Conservation (phyloP, 2,329 filamentous ascomycete genomes). For the Pseudophaeomoniella oleicola region DNA sequence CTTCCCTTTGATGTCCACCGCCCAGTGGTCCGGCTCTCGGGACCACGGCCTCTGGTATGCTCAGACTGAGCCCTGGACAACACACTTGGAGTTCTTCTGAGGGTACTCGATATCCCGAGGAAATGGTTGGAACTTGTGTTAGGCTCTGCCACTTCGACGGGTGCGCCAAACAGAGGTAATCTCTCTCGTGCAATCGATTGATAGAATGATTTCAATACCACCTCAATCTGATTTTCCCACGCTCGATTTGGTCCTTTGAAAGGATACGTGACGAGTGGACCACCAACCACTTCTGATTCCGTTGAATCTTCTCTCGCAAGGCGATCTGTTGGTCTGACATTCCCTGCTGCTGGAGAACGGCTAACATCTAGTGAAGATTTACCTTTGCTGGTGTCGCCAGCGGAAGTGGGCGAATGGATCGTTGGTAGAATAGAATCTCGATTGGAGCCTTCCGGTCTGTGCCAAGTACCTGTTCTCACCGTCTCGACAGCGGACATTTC, state of each 20-base stretch:
- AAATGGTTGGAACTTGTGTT: constrained; percentile 40
- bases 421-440: background rate
- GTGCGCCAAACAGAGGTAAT: constrained; percentile 71
- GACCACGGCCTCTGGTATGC: constrained; percentile 54
- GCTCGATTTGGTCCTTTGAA: constrained; percentile 61
- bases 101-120: constrained; percentile 54
- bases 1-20: constrained; percentile 78
- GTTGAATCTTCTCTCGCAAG: constrained; percentile 15
- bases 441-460: constrained; percentile 9
- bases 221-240: constrained; percentile 82
- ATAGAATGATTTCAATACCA: constrained; percentile 86
- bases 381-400: constrained; percentile 5
- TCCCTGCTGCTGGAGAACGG: constrained; percentile 9
- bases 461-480: constrained; percentile 22
- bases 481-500: constrained; percentile 51
- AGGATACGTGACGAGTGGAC: constrained; percentile 61
- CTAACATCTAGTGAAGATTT: constrained; percentile 8
- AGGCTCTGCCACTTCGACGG: constrained; percentile 26
- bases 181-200: constrained; percentile 72
- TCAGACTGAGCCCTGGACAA: constrained; percentile 90
- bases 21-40: constrained; percentile 48
- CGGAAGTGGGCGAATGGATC: constrained; percentile 4
- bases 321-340: constrained; percentile 12
- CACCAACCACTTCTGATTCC: constrained; percentile 33
- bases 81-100: constrained; percentile 78